Percentiles rank a stretch among this genome's conserved stretches.
Conservation (phyloP, 805 yeast genomes). For the Ogataea ganodermae region DNA sequence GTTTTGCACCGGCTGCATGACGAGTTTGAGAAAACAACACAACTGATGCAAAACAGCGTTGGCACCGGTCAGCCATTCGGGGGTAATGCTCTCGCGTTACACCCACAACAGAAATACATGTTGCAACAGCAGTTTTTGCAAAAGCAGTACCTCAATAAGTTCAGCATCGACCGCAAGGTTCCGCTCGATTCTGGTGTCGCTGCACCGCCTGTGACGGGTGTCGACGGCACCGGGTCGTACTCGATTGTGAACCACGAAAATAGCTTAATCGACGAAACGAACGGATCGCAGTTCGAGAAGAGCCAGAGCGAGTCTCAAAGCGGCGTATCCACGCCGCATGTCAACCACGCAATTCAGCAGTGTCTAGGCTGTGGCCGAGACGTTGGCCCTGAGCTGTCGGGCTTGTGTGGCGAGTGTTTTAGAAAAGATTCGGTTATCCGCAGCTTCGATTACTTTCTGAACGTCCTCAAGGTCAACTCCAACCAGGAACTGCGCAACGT, state of each 20-base stretch:
- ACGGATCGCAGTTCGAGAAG: background rate
- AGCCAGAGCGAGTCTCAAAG: constrained; percentile 6
- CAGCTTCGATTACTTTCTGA: constrained; percentile 27
- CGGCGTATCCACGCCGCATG: background rate
- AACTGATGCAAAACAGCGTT: constrained; percentile 10
- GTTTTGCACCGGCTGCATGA: constrained; percentile 10
- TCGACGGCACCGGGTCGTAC: background rate
- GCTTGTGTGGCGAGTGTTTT: constrained; percentile 30
- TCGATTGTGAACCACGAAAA: constrained; percentile 2
- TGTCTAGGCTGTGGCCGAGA: constrained; percentile 18
- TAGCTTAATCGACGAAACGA: constrained; percentile 3
- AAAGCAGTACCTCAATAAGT: constrained; percentile 10
- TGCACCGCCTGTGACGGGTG: background rate
- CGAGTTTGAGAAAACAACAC: constrained; percentile 14
- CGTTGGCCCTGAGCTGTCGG: constrained; percentile 11
- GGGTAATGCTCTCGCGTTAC: constrained; percentile 2
- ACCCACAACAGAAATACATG: constrained; percentile 10
- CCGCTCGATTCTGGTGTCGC: background rate
- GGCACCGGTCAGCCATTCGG: background rate
- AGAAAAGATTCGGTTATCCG: constrained; percentile 26
- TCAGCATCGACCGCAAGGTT: constrained; percentile 3
- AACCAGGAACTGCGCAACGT: constrained; percentile 29
- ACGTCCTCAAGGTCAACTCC: constrained; percentile 28
- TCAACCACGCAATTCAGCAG: constrained; percentile 1
- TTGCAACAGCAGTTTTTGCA: constrained; percentile 9